Conservation (phyloP, 176 grass and related monocot genomes). For the Musa beccarii region DNA sequence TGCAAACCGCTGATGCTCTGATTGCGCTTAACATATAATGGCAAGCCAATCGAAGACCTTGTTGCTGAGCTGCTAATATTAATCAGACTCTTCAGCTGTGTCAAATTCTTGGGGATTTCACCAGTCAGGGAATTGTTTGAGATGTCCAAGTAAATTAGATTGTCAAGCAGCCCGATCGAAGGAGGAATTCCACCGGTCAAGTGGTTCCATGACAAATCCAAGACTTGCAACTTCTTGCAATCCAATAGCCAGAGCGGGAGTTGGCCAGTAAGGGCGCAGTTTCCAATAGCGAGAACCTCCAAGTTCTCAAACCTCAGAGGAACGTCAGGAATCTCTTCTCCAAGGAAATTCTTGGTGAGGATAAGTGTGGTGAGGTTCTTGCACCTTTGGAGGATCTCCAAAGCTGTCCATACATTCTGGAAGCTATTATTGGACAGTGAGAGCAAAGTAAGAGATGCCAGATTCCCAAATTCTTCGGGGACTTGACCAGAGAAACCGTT, state of each 20-base stretch:
- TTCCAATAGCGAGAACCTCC: constrained; percentile 68
- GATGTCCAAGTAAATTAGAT: constrained; percentile 78
- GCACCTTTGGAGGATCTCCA: constrained; percentile 37
- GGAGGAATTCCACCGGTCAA: constrained; percentile 47
- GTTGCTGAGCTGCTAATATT: constrained; percentile 18
- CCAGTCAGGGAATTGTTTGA: constrained; percentile 81
- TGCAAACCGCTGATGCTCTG: constrained; percentile 58
- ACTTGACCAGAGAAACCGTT: constrained; percentile 62
- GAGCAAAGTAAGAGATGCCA: constrained; percentile 51
- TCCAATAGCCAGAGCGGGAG: constrained; percentile 49
- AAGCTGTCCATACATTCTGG: constrained; percentile 51
- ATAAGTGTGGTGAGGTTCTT: constrained; percentile 73
- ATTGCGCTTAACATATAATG: constrained; percentile 87
- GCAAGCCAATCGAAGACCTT: constrained; percentile 45
- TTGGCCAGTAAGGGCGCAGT: constrained; percentile 61
- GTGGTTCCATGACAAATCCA: constrained; percentile 93
- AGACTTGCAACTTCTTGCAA: constrained; percentile 71
- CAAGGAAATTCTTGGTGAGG: constrained; percentile 72
- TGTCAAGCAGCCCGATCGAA: constrained; percentile 55
- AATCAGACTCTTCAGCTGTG: constrained; percentile 65
- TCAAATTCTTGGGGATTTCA: constrained; percentile 62
- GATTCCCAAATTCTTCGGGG: constrained; percentile 32
- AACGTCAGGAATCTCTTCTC: constrained; percentile 48
- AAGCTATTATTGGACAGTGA: constrained; percentile 93
- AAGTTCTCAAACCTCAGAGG: constrained; percentile 40